phyloP scores from a whole-genome alignment of 371 early-diverging fungal species.

The Rhizopus microsporus region DNA sequence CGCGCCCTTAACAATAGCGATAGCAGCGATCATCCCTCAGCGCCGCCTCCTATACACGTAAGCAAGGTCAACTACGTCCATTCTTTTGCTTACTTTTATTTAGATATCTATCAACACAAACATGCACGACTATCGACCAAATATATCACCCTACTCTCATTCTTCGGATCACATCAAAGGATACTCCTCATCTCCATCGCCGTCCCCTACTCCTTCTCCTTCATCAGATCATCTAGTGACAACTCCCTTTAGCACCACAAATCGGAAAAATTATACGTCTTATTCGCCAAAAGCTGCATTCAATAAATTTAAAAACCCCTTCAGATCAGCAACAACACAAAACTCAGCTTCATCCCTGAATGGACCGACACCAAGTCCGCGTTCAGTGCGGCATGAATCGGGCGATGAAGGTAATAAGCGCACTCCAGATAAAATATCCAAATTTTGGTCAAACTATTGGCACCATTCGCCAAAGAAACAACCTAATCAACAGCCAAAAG shows the following conservation, averaged over 20 bases:
- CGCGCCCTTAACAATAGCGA: slow-evolving; percentile 29
- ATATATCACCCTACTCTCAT: slow-evolving; percentile 11
- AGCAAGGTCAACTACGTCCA: background rate
- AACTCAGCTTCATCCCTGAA: slow-evolving; percentile 17
- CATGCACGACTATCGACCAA: slow-evolving; percentile 21
- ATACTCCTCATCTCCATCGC: slow-evolving; percentile 19
- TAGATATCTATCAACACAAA: slow-evolving; percentile 32
- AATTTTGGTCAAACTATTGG: slow-evolving; percentile 35
- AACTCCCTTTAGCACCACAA: background rate
- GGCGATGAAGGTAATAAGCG: slow-evolving; percentile 30
- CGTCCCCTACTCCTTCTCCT: slow-evolving; percentile 12
- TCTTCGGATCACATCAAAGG: slow-evolving; percentile 24
- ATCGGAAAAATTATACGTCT: slow-evolving; percentile 6
- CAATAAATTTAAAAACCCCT: slow-evolving; percentile 33
- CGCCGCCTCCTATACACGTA: slow-evolving; percentile 19
- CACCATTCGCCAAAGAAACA: slow-evolving; percentile 6
- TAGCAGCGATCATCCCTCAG: slow-evolving; percentile 7
- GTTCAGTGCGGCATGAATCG: slow-evolving; percentile 22
- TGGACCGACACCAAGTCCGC: slow-evolving; percentile 18
- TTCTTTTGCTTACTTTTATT: background rate
- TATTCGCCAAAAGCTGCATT: slow-evolving; percentile 46
- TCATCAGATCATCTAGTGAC: slow-evolving; percentile 2
- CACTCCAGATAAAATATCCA: slow-evolving; percentile 43
- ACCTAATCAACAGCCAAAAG: background rate
- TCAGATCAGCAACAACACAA: slow-evolving; percentile 24